Evolutionary conservation across 2,329 filamentous ascomycete species (phyloP).

Genomic region (Paecilomyces formosus): DNA sequence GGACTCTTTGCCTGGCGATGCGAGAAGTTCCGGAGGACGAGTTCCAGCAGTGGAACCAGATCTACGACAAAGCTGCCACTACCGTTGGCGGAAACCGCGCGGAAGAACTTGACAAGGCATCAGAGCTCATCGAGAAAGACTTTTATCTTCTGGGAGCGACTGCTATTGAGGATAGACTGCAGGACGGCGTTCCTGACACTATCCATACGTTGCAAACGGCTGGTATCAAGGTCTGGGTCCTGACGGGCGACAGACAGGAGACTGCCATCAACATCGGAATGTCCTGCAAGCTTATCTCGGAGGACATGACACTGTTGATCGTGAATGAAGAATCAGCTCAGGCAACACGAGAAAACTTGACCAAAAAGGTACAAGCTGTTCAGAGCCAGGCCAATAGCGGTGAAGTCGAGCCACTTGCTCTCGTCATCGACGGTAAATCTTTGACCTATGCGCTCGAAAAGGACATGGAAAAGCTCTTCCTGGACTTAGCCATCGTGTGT

Average conservation of each 20-base stretch:
- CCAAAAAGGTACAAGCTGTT: constrained; percentile 90
- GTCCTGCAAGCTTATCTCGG: constrained; percentile 96
- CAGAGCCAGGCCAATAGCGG: constrained; percentile 63
- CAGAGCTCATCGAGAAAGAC: constrained; percentile 89
- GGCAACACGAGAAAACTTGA: constrained; percentile 77
- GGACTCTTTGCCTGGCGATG: constrained; percentile 91
- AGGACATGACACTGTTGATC: constrained; percentile 97
- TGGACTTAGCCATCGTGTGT: constrained; percentile 89
- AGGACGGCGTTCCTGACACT: constrained; percentile 95
- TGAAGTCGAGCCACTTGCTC: constrained; percentile 70
- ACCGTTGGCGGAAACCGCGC: constrained; percentile 88
- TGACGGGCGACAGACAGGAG: constrained; percentile 95
- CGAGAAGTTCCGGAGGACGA: constrained; percentile 86
- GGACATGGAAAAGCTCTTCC: constrained; percentile 85
- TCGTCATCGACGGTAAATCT: constrained; percentile 94
- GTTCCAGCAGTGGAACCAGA: constrained; percentile 75
- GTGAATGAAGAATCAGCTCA: constrained; percentile 80
- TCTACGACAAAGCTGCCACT: constrained; percentile 81
- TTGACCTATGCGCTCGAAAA: constrained; percentile 88
- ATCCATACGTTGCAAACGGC: constrained; percentile 95
- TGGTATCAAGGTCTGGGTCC: constrained; percentile 96
- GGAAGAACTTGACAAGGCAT: constrained; percentile 93
- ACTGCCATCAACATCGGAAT: constrained; percentile 99
- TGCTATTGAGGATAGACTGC: constrained; percentile 91
- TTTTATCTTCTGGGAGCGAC: constrained; percentile 89